phyloP scores from a whole-genome alignment of 306 rosid genomes.

The Sesbania bispinosa region DNA sequence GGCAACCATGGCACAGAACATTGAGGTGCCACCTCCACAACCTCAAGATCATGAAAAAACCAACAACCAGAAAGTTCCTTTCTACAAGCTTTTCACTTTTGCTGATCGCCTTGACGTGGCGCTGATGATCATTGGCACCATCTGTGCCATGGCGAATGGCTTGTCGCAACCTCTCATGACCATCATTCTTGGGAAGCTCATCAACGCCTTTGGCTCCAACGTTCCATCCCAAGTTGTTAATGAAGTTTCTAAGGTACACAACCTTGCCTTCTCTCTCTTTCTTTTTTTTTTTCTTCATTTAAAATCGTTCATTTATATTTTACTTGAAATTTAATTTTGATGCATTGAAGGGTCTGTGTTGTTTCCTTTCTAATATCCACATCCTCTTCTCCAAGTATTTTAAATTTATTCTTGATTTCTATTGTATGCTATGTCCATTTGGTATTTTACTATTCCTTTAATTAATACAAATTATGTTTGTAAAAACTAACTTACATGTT shows the following conservation, averaged over 20 bases:
- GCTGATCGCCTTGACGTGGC: constrained; percentile 52
- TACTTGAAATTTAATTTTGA: neutral
- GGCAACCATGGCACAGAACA: too few species aligned
- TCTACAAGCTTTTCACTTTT: constrained; percentile 63
- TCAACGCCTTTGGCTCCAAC: constrained; percentile 56
- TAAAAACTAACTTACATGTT: neutral
- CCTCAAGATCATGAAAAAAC: too few species aligned
- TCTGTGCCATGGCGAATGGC: constrained; percentile 54
- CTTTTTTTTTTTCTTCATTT: too few species aligned
- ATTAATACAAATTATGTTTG: neutral
- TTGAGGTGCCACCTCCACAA: neutral
- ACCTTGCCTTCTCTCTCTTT: too few species aligned
- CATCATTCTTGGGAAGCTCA: constrained; percentile 49
- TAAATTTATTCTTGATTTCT: neutral
- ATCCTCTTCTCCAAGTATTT: too few species aligned
- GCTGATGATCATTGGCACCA: constrained; percentile 55
- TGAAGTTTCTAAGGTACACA: constrained; percentile 59
- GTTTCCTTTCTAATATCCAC: too few species aligned
- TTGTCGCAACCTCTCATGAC: constrained; percentile 72
- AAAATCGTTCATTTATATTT: neutral
- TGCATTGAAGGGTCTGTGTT: too few species aligned
- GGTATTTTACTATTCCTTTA: neutral
- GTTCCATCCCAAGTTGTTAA: constrained; percentile 24
- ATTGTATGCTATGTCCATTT: neutral
- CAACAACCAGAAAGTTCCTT: constrained; percentile 51